These are phyloP conservation scores for Exsudoporus floridanus DNA, from an alignment of 1,284 basidiomycete genomes.

Conservation along the genomic window DNA sequence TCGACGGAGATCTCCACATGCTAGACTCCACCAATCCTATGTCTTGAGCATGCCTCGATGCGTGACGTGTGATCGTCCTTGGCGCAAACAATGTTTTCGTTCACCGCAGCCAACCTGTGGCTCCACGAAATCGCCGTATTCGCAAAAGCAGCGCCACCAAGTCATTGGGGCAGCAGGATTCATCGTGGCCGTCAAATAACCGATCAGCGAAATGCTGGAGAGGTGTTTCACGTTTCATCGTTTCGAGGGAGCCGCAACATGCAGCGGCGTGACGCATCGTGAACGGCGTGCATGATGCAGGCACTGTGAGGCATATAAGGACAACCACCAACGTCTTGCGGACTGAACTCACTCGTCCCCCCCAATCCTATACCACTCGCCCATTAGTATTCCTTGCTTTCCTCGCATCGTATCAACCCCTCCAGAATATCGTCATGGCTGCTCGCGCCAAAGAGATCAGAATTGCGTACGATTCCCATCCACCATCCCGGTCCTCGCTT, in stretches of 20 bases:
- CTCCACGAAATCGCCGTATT: constrained; percentile 23
- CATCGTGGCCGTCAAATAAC: constrained; percentile 30
- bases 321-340: neutral
- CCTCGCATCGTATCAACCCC: too few species aligned
- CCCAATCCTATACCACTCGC: neutral
- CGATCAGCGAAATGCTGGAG: constrained; percentile 30
- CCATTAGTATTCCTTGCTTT: neutral
- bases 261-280: constrained; percentile 13
- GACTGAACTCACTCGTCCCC: constrained; percentile 6
- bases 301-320: constrained; percentile 21
- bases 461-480: constrained; percentile 30
- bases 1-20: constrained; percentile 21
- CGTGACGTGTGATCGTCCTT: too few species aligned
- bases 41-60: constrained; percentile 1
- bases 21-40: constrained; percentile 4
- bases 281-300: constrained; percentile 15
- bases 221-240: constrained; percentile 12
- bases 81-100: neutral
- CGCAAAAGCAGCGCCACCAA: constrained; percentile 2
- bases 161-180: constrained; percentile 21
- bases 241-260: constrained; percentile 13
- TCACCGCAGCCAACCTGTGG: constrained; percentile 6
- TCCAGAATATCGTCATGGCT: constrained; percentile 24
- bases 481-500: neutral
- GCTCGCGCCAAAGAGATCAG: constrained; percentile 31